phyloP scores from a whole-genome alignment of 192 early-diverging fungal genomes.

The Phlyctochytrium bullatum region DNA sequence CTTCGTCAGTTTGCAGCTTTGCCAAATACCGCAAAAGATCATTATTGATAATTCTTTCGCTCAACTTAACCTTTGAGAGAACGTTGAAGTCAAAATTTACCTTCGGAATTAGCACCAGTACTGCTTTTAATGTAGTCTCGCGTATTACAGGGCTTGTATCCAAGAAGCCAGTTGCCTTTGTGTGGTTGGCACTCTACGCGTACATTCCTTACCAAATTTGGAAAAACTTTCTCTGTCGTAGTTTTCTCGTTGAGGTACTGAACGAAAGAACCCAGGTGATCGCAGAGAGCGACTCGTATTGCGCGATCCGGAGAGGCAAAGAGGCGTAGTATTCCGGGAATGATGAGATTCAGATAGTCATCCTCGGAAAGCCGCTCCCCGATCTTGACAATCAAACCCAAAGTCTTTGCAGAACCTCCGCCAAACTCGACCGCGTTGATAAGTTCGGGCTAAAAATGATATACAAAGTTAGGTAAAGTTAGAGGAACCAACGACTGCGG shows the following conservation, averaged over 20 bases:
- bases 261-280: slow-evolving; percentile 74
- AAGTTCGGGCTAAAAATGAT: slow-evolving; percentile 84
- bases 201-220: slow-evolving; percentile 62
- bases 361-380: slow-evolving; percentile 61
- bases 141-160: slow-evolving; percentile 87
- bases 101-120: slow-evolving; percentile 62
- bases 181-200: no score
- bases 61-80: slow-evolving; percentile 44
- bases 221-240: slow-evolving; percentile 81
- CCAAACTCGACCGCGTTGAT: slow-evolving; percentile 62
- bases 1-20: slow-evolving; percentile 85
- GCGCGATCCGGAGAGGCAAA: slow-evolving; percentile 85
- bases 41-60: slow-evolving; percentile 73
- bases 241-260: slow-evolving; percentile 63
- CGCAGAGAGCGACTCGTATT: slow-evolving; percentile 81
- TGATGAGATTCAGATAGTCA: slow-evolving; percentile 68
- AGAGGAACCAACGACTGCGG: neutral
- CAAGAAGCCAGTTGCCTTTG: slow-evolving; percentile 76
- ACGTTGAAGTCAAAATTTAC: slow-evolving; percentile 26
- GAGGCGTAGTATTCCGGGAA: slow-evolving; percentile 75
- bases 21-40: slow-evolving; percentile 83
- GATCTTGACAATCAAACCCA: slow-evolving; percentile 80
- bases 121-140: slow-evolving; percentile 52
- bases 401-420: slow-evolving; percentile 43
- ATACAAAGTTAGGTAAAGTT: no score